Percentiles rank a stretch among this genome's conserved stretches.
These are phyloP conservation scores for Phlegmacium glaucopus DNA, from an alignment of 768 basidiomycete genomes.

Conservation along the genomic window DNA sequence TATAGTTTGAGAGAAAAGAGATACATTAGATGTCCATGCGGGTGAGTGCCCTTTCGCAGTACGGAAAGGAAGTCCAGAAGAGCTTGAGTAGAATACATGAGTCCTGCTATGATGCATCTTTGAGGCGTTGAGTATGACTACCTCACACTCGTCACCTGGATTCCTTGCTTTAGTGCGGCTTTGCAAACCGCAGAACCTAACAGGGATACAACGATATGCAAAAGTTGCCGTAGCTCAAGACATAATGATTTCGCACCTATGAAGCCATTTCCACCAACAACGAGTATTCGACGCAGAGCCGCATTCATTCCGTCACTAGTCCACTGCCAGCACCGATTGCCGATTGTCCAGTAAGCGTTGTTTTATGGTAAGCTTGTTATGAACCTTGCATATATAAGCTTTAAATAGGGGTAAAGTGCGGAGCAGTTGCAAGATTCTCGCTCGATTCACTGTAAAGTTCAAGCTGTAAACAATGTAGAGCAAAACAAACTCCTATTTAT, in stretches of 20 bases:
- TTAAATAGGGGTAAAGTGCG: too few relatives aligned
- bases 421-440: too few relatives aligned
- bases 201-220: conserved; percentile 5
- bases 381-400: too few relatives aligned
- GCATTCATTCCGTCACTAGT: conserved; percentile 28
- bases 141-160: conserved; percentile 90
- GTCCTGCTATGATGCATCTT: not conserved
- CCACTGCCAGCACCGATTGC: too few relatives aligned
- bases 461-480: too few relatives aligned
- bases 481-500: too few relatives aligned
- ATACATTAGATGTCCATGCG: conserved; percentile 77
- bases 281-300: conserved; percentile 64
- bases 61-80: conserved; percentile 79
- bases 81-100: conserved; percentile 41
- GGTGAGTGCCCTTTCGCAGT: conserved; percentile 91
- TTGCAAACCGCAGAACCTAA: conserved; percentile 92
- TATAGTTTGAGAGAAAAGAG: conserved; percentile 12
- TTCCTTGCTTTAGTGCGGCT: conserved; percentile 78
- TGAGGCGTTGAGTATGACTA: conserved; percentile 22
- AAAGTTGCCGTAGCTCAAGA: conserved; percentile 2
- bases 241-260: conserved; percentile 59
- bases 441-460: too few relatives aligned
- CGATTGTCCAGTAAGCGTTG: not conserved
- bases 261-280: conserved; percentile 98
- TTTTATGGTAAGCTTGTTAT: too few relatives aligned